phyloP scores from a whole-genome alignment of 768 basidiomycete species.

The Hygrophoropsis aurantiaca region DNA sequence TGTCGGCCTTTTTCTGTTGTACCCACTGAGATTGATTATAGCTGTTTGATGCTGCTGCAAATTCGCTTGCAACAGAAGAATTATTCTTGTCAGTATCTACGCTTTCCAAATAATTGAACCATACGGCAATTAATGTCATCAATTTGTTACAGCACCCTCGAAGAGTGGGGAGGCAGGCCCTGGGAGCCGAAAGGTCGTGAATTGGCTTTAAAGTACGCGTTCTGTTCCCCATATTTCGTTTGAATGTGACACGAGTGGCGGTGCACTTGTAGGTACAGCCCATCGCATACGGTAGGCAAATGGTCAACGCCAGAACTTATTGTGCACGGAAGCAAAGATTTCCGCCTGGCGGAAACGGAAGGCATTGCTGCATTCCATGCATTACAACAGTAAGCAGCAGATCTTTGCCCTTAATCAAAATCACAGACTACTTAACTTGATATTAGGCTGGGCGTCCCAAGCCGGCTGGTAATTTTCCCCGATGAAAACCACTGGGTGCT shows the following conservation, averaged over 20 bases:
- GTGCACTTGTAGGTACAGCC: conserved; percentile 56
- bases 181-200: conserved; percentile 63
- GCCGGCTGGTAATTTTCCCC: conserved; percentile 80
- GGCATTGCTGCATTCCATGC: conserved; percentile 85
- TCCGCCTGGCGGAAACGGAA: conserved; percentile 82
- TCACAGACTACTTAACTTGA: conserved; percentile 3
- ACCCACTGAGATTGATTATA: no score
- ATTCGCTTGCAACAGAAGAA: conserved; percentile 89
- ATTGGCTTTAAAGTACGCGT: conserved; percentile 54
- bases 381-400: conserved; percentile 66
- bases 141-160: conserved; percentile 45
- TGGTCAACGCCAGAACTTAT: conserved; percentile 86
- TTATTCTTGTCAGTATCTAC: conserved; percentile 72
- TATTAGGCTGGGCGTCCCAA: conserved; percentile 64
- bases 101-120: not conserved
- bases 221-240: not conserved
- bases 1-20: not conserved
- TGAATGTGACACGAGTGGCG: not conserved
- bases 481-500: conserved; percentile 94
- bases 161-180: conserved; percentile 83
- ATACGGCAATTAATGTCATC: no score
- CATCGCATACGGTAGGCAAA: conserved; percentile 75
- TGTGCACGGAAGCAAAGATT: conserved; percentile 89
- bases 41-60: conserved; percentile 77
- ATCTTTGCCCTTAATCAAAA: not conserved